phyloP scores from a whole-genome alignment of 2,329 filamentous ascomycete genomes.

The Ascochyta koolunga region DNA sequence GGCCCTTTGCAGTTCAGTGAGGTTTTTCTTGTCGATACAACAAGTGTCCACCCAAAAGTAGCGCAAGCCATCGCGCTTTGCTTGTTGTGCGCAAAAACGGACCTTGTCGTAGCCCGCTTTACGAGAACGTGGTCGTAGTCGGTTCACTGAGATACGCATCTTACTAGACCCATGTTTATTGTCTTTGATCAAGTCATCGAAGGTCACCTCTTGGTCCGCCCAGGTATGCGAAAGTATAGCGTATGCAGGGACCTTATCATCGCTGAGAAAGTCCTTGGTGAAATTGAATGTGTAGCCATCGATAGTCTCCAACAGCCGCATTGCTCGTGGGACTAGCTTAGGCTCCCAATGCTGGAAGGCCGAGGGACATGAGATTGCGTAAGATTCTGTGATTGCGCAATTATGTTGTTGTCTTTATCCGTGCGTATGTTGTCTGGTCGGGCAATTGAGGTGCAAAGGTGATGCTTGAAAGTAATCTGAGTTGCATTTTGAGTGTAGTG shows the following conservation, averaged over 20 bases:
- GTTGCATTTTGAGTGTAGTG: neutral
- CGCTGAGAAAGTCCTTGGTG: neutral
- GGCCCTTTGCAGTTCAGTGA: slow-evolving; percentile 15
- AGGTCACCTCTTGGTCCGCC: slow-evolving; percentile 19
- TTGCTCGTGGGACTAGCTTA: neutral
- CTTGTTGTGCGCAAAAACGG: slow-evolving; percentile 22
- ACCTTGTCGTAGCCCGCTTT: slow-evolving; percentile 16
- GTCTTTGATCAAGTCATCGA: slow-evolving; percentile 8
- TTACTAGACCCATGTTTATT: neutral
- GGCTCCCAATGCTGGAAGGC: neutral
- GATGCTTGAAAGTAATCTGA: neutral
- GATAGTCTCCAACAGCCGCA: slow-evolving; percentile 20
- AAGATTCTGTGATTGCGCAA: too few relatives aligned
- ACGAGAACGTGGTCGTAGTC: neutral
- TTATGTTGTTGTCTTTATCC: neutral
- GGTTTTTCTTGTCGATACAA: slow-evolving; percentile 24
- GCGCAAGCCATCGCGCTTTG: slow-evolving; percentile 11
- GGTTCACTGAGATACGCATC: neutral
- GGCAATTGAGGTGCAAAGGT: neutral
- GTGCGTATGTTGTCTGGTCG: neutral
- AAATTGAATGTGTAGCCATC: slow-evolving; percentile 13
- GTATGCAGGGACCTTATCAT: slow-evolving; percentile 9
- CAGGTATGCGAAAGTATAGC: slow-evolving; percentile 28
- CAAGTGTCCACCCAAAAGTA: slow-evolving; percentile 27
- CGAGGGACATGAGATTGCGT: neutral